phyloP scores from a whole-genome alignment of 306 rosid genomes.

The Coriaria nepalensis region DNA sequence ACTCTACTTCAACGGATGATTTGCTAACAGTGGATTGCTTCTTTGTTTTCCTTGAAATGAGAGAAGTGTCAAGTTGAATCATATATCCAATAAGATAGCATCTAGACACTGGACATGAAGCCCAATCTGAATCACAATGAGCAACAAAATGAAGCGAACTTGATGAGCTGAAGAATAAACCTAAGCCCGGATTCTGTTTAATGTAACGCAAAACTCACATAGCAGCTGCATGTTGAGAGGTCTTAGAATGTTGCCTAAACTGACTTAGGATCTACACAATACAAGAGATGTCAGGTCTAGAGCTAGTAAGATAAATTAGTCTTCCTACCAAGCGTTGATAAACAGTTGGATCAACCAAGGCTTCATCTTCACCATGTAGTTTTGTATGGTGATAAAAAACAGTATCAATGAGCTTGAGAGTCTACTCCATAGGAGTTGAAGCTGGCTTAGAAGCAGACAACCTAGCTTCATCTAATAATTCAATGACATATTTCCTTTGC shows the following conservation, averaged over 20 bases:
- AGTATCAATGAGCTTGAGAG: background rate
- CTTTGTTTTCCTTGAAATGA: background rate
- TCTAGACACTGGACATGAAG: background rate
- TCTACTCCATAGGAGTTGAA: background rate
- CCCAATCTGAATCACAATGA: background rate
- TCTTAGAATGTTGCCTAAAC: background rate
- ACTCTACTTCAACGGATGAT: no score
- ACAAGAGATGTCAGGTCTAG: background rate
- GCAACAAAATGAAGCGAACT: background rate
- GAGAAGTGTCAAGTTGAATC: background rate
- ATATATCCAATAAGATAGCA: background rate
- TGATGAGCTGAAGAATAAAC: background rate
- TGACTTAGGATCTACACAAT: background rate
- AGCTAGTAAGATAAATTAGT: conserved; percentile 1
- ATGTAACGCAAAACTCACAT: background rate
- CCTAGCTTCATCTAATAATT: background rate
- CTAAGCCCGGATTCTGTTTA: background rate
- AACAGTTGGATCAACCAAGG: background rate
- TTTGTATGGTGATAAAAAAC: no score
- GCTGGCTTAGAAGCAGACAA: background rate
- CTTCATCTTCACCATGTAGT: background rate
- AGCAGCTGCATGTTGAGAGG: conserved; percentile 2
- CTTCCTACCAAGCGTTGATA: conserved; percentile 1
- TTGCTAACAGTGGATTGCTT: background rate
- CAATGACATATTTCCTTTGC: conserved; percentile 3